Evolutionary conservation across 75 land plant species (phyloP).

Genomic region (Cryptomeria japonica): DNA sequence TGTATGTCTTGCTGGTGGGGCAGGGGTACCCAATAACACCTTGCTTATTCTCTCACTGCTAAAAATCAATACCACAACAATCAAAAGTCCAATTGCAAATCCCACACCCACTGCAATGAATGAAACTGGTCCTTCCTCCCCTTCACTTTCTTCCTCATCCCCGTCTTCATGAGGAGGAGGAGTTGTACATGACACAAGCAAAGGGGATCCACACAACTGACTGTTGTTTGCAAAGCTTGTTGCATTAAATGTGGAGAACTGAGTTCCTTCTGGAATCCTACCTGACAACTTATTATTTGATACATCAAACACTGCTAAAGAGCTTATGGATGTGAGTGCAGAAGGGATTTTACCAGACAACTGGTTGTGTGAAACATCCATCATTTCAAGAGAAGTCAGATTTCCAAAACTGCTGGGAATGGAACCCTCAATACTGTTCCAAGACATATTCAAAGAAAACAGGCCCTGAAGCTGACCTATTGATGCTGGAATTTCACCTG

Average conservation of each 20-base stretch:
- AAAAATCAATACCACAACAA: neutral
- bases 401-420: neutral
- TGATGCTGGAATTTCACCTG: neutral
- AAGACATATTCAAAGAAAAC: neutral
- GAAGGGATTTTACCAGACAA: neutral
- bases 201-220: neutral
- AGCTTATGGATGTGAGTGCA: neutral
- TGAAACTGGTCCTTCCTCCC: neutral
- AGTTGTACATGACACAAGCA: neutral
- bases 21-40: too few relatives aligned
- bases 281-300: neutral
- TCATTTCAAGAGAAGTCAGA: neutral
- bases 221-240: neutral
- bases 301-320: neutral
- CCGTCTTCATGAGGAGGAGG: neutral
- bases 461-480: neutral
- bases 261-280: neutral
- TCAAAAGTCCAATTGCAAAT: neutral
- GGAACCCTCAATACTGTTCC: neutral
- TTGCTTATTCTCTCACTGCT: neutral
- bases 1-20: too few relatives aligned
- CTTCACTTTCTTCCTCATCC: neutral
- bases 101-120: neutral
- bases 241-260: neutral
- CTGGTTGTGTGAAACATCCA: neutral